phyloP scores from a whole-genome alignment of 225 moss, liverwort and hornwort genomes.

The Sphagnum contortum region DNA sequence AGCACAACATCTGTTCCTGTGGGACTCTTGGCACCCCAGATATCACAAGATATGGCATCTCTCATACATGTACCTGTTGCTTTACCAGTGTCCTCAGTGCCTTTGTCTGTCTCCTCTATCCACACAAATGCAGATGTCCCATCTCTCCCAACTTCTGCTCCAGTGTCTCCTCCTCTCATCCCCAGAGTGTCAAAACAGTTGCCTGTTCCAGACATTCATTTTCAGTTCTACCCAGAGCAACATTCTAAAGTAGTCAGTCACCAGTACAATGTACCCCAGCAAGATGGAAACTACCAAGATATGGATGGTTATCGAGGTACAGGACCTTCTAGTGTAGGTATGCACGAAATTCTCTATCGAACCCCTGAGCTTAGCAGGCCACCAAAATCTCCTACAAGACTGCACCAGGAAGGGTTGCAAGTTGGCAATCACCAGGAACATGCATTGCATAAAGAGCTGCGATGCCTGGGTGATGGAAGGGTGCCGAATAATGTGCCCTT shows the following conservation, averaged over 20 bases:
- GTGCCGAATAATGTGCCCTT: too few species aligned
- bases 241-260: conserved; percentile 16
- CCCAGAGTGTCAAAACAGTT: conserved; percentile 42
- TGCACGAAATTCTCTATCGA: conserved; percentile 44
- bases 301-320: conserved; percentile 44
- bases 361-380: conserved; percentile 54
- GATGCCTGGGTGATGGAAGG: too few species aligned
- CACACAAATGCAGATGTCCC: conserved; percentile 20
- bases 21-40: conserved; percentile 60
- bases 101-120: conserved; percentile 24
- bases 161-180: conserved; percentile 78
- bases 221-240: conserved; percentile 40
- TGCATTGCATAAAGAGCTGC: neutral
- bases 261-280: conserved; percentile 29
- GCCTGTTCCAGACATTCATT: conserved; percentile 45
- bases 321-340: conserved; percentile 3
- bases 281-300: conserved; percentile 50
- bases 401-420: too few species aligned
- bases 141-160: conserved; percentile 69
- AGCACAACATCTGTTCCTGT: conserved; percentile 44
- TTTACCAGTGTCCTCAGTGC: conserved; percentile 30
- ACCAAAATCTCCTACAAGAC: conserved; percentile 63
- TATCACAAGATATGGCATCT: conserved; percentile 61
- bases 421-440: conserved; percentile 46
- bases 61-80: conserved; percentile 14